These are phyloP conservation scores for Blastobotrys raffinosifermentans DNA, from an alignment of 1,139 yeast genomes.

Conservation along the genomic window DNA sequence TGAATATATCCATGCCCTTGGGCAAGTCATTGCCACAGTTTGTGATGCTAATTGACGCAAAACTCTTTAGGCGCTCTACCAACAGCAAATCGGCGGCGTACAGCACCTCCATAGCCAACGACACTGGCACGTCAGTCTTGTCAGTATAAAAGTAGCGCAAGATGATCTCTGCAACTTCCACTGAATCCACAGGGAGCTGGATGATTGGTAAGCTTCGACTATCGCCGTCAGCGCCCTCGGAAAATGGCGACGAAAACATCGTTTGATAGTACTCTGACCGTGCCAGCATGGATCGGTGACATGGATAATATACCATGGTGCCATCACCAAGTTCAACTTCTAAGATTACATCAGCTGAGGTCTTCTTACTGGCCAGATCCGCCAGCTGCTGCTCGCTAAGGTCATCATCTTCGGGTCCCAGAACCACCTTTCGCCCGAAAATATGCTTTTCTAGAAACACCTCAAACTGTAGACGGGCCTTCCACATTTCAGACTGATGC, in stretches of 20 bases:
- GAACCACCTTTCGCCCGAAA: conserved; percentile 24
- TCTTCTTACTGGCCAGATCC: conserved; percentile 17
- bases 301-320: conserved; percentile 44
- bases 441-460: conserved; percentile 38
- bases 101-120: conserved; percentile 49
- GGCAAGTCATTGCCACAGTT: conserved; percentile 26
- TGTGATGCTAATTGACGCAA: conserved; percentile 58
- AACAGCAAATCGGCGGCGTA: conserved; percentile 57
- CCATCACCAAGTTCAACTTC: conserved; percentile 32
- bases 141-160: conserved; percentile 59
- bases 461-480: conserved; percentile 25
- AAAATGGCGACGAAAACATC: conserved; percentile 51
- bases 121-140: conserved; percentile 46
- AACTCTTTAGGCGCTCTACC: conserved; percentile 56
- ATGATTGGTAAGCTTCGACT: conserved; percentile 30
- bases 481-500: conserved; percentile 16
- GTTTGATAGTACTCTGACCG: conserved; percentile 61
- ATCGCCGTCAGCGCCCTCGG: conserved; percentile 27
- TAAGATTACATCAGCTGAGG: conserved; percentile 48
- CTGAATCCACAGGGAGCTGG: conserved; percentile 37
- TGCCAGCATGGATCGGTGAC: conserved; percentile 53
- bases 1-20: conserved; percentile 39
- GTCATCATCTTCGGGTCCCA: conserved; percentile 6
- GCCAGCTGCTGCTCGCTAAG: conserved; percentile 6
- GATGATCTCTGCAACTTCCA: conserved; percentile 47